phyloP scores from a whole-genome alignment of 495 filamentous ascomycete species.

The Gamarada debralockiae region DNA sequence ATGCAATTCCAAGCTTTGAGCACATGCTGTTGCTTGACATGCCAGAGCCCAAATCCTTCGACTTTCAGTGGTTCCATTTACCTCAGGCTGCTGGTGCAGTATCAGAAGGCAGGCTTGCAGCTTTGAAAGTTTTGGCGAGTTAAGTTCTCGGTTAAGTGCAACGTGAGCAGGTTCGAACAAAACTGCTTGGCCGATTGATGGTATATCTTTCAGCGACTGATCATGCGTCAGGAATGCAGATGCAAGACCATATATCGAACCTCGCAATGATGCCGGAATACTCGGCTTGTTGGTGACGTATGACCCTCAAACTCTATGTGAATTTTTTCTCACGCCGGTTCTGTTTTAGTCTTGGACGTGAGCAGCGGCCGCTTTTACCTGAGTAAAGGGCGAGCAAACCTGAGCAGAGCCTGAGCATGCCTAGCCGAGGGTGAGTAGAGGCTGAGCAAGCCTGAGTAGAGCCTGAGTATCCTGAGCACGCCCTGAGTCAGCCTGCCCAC shows the following conservation, averaged over 20 bases:
- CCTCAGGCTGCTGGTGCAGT: slow-evolving; percentile 21
- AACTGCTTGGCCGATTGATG: slow-evolving; percentile 13
- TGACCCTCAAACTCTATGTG: too few species aligned
- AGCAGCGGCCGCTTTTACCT: too few species aligned
- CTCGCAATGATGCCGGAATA: slow-evolving; percentile 21
- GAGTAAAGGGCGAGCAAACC: too few species aligned
- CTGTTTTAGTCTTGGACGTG: too few species aligned
- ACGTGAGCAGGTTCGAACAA: slow-evolving; percentile 24
- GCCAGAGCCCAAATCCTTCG: slow-evolving; percentile 23
- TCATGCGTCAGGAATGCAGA: slow-evolving; percentile 21
- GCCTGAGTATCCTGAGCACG: too few species aligned
- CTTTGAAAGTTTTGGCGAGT: slow-evolving; percentile 23
- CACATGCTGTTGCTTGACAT: slow-evolving; percentile 23
- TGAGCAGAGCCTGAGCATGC: too few species aligned
- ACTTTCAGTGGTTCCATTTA: slow-evolving; percentile 24
- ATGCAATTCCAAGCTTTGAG: slow-evolving; percentile 23
- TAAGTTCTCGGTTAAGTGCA: slow-evolving; percentile 22
- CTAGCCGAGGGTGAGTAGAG: too few species aligned
- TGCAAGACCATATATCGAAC: slow-evolving; percentile 21
- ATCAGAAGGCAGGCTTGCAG: slow-evolving; percentile 24
- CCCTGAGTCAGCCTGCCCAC: too few species aligned
- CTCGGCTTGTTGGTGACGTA: slow-evolving; percentile 11
- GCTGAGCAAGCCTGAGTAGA: too few species aligned
- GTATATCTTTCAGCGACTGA: slow-evolving; percentile 1
- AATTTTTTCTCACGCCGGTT: too few species aligned